These are phyloP conservation scores for Sungouiozyma intestinalis DNA, from an alignment of 805 yeast genomes.

Conservation along the genomic window DNA sequence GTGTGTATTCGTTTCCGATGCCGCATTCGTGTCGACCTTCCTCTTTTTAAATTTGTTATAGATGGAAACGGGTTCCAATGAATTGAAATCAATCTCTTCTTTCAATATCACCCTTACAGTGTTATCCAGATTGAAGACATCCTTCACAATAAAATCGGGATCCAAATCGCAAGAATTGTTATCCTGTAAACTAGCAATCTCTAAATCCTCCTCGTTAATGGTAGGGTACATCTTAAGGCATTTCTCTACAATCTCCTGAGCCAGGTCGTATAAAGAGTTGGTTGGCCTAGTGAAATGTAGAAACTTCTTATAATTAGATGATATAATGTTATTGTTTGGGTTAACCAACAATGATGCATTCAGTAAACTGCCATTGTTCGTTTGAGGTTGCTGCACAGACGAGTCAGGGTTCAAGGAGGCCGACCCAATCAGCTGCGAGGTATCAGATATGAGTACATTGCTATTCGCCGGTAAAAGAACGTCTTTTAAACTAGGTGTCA, in stretches of 20 bases:
- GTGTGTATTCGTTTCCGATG: slow-evolving; percentile 4
- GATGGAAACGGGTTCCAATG: slow-evolving; percentile 14
- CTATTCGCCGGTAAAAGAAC: slow-evolving; percentile 13
- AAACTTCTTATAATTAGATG: slow-evolving; percentile 37
- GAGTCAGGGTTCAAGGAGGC: slow-evolving; percentile 10
- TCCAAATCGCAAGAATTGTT: slow-evolving; percentile 62
- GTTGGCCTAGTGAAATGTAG: slow-evolving; percentile 49
- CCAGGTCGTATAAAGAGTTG: slow-evolving; percentile 38
- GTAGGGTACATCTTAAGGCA: slow-evolving; percentile 57
- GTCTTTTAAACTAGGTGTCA: slow-evolving; percentile 31
- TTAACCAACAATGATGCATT: slow-evolving; percentile 8
- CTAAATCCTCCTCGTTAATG: slow-evolving; percentile 36
- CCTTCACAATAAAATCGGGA: slow-evolving; percentile 59
- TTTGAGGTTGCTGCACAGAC: slow-evolving; percentile 3
- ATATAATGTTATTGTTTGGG: slow-evolving; percentile 1
- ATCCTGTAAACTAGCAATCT: slow-evolving; percentile 58
- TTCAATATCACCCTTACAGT: slow-evolving; percentile 37
- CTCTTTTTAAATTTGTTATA: slow-evolving; percentile 17
- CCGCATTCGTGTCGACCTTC: slow-evolving; percentile 14
- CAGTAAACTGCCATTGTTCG: slow-evolving; percentile 5
- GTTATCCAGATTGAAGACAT: slow-evolving; percentile 47
- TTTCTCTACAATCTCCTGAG: slow-evolving; percentile 44
- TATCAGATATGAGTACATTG: slow-evolving; percentile 14
- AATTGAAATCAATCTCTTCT: slow-evolving; percentile 30
- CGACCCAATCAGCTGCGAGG: slow-evolving; percentile 19